phyloP scores from a whole-genome alignment of 805 yeast genomes.

The Yarrowia osloensis region DNA sequence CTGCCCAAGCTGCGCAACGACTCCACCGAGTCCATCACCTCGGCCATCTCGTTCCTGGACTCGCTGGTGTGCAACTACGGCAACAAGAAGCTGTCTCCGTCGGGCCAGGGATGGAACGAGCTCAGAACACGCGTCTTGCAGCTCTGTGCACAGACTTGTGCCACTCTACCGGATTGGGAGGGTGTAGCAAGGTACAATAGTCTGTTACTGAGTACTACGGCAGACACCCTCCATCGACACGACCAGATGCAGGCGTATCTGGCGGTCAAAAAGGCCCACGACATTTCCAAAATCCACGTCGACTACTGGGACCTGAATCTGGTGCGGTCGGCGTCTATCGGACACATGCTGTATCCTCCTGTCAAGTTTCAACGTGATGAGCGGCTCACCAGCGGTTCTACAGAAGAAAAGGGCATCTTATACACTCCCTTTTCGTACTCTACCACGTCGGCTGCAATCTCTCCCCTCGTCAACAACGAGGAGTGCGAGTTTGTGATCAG shows the following conservation, averaged over 20 bases:
- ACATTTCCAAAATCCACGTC: slow-evolving; percentile 33
- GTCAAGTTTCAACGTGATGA: slow-evolving; percentile 13
- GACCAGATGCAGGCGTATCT: slow-evolving; percentile 56
- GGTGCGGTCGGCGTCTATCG: slow-evolving; percentile 51
- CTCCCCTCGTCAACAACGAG: slow-evolving; percentile 59
- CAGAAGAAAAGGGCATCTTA: slow-evolving; percentile 33
- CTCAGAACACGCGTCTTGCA: slow-evolving; percentile 59
- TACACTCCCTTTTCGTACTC: slow-evolving; percentile 30
- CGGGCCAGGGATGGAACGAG: slow-evolving; percentile 53
- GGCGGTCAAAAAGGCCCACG: slow-evolving; percentile 42
- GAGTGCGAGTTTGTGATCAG: slow-evolving; percentile 56
- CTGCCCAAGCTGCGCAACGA: slow-evolving; percentile 19
- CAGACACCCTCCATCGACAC: slow-evolving; percentile 53
- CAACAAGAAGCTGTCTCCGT: slow-evolving; percentile 45
- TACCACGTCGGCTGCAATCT: neutral
- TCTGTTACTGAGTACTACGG: slow-evolving; percentile 56
- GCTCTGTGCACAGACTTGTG: slow-evolving; percentile 56
- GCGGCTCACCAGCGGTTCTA: neutral
- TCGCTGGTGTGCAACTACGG: slow-evolving; percentile 57
- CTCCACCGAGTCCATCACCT: slow-evolving; percentile 3
- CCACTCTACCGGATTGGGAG: slow-evolving; percentile 50
- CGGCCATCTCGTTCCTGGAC: slow-evolving; percentile 48
- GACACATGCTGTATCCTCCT: slow-evolving; percentile 19
- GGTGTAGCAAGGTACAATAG: slow-evolving; percentile 53
- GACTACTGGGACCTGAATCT: slow-evolving; percentile 75